Base-by-base conservation (phyloP, 805 yeast genomes). In the Ogataea dorogensis region DNA sequence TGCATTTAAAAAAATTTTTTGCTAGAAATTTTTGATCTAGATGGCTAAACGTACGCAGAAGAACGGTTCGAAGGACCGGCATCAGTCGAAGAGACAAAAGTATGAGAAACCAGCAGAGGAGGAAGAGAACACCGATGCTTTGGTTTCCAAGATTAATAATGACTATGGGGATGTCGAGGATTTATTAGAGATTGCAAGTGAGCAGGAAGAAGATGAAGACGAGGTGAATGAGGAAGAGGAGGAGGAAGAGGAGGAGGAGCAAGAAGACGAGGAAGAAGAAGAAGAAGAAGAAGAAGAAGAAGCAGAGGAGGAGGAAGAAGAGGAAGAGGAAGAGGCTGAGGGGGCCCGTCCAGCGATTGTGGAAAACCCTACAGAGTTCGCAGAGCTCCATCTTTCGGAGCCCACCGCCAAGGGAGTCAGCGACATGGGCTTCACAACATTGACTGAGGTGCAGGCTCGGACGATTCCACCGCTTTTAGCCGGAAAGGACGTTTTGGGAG, bases 391-490 rank as follows among this genome's bases (percentile, higher is more conserved):
- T 9, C 71, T 93, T 27, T 86, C 96, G 3, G 82, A 72, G 41
- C 91, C 88, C 37, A 89, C 98, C 3, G 58, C 79, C 55, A 77
- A 80, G 54, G 91, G 96, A 15, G 80, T 93, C 47, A 69, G 70
- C 24, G 81, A 79, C 21, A 86, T 93, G 96, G 97, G 96, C 1
- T 93, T 93, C 66, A 71, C 77, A 10, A 81, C 68, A 34, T 86
- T 93, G 97, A 94, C 99, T 1, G 78, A 81, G 46, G 98, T 93
- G 7, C 99, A 93, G 65, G 82, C 95, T 17, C 79, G 91, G 64
- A 88, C 98, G 9, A 93, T 93, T 38, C 98, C 98, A 5, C 98
- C 98, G 8, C 70, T 93, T 44, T 66, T 94, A 46, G 97, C 98
- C 1, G 98, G 98, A 28, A 78, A 91, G 51, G 99, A 93, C 64